Base-by-base conservation (phyloP, 805 yeast species). In the Schwanniomyces polymorphus region DNA sequence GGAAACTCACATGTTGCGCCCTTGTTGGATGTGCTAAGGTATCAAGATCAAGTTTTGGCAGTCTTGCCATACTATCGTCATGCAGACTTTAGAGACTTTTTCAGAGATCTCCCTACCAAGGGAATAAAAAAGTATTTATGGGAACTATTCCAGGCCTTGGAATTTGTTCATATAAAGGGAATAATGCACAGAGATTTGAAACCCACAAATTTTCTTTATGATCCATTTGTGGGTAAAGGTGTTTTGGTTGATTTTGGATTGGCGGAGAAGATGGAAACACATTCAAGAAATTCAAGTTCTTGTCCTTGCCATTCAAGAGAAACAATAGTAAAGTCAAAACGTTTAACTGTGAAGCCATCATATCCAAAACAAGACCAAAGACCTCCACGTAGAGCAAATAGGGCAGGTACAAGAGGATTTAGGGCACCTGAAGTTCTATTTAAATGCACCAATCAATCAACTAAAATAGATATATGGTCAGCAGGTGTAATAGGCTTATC, bases 391-490 rank as follows among this genome's bases (percentile, higher is more conserved):
- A 78, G 99, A 47, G 98, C 98, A 0, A 94, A 94, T 59, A 82
- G 99, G 57, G 99, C 99, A 14, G 97, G 97, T 7, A 91, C 97
- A 1, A 76, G 97, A 56, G 97, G 97, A 0, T 91, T 91, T 60
- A 76, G 97, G 55, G 97, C 97, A 0, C 97, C 97, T 0, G 97
- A 91, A 62, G 97, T 91, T 4, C 70, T 91, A 45, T 78, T 90
- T 67, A 90, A 89, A 62, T 91, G 97, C 65, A 80, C 87, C 1
- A 83, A 87, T 48, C 97, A 91, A 68, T 77, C 86, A 3, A 80
- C 88, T 5, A 86, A 85, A 62, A 81, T 91, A 38, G 97, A 91
- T 64, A 80, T 89, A 7, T 91, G 97, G 97, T 85, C 96, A 0
- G 95, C 90, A 0, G 97, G 97, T 2, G 90, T 91, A 10, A 87